A percentile compares a stretch with the other conserved stretches of the same genome.
Conservation (phyloP, 495 filamentous ascomycete genomes). For the Aspergillus heteromorphus region DNA sequence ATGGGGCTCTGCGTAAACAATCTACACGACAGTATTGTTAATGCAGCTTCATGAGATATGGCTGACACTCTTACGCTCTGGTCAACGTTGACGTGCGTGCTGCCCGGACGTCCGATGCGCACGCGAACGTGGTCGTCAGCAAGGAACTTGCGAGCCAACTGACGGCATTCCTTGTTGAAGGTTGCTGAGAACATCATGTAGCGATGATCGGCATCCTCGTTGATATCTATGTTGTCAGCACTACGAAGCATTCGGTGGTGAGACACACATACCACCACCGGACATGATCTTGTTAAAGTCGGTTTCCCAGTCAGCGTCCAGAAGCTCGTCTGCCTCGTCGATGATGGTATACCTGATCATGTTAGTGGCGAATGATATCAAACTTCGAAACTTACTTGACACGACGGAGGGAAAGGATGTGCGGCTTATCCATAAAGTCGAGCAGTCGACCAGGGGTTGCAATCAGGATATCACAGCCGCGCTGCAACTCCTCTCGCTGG, state of each 20-base stretch:
- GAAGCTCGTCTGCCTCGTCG: conserved; percentile 93
- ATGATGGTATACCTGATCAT: conserved; percentile 69
- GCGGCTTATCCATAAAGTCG: conserved; percentile 69
- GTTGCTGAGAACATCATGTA: conserved; percentile 96
- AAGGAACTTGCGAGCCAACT: conserved; percentile 70
- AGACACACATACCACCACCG: conserved; percentile 60
- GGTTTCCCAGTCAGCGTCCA: conserved; percentile 66
- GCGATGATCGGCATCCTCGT: conserved; percentile 73
- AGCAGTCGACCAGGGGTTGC: conserved; percentile 80
- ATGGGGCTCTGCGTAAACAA: conserved; percentile 56
- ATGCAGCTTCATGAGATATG: neutral
- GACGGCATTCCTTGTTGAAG: conserved; percentile 71
- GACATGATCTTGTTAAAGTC: conserved; percentile 66
- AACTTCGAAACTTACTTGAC: conserved; percentile 52
- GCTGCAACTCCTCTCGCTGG: conserved; percentile 65
- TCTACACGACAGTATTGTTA: conserved; percentile 17
- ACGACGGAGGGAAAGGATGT: conserved; percentile 66
- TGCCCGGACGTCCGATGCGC: conserved; percentile 79
- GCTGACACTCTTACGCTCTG: conserved; percentile 46
- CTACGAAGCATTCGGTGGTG: neutral
- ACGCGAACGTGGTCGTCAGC: conserved; percentile 67
- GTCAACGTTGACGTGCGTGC: conserved; percentile 68
- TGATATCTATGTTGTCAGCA: conserved; percentile 43
- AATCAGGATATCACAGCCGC: conserved; percentile 86
- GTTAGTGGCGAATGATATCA: neutral